phyloP scores from a whole-genome alignment of 2,329 filamentous ascomycete genomes.

The Aspergillus sp. region DNA sequence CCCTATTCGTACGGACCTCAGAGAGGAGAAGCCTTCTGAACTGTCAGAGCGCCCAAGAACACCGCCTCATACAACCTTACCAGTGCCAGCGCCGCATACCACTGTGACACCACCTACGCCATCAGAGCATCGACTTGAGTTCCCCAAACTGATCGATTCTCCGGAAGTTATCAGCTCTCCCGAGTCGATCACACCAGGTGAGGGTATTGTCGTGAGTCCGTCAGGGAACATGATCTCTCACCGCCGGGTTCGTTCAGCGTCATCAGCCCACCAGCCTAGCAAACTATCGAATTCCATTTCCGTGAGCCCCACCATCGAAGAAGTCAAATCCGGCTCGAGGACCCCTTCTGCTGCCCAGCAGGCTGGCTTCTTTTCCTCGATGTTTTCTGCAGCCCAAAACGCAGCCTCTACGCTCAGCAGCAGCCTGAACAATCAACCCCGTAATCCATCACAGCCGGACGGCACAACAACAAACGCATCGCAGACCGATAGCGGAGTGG shows the following conservation, averaged over 20 bases:
- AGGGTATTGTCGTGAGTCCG: slow-evolving; percentile 53
- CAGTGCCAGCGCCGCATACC: slow-evolving; percentile 39
- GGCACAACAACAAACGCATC: slow-evolving; percentile 26
- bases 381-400: slow-evolving; percentile 89
- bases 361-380: slow-evolving; percentile 80
- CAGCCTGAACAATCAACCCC: slow-evolving; percentile 46
- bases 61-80: slow-evolving; percentile 25
- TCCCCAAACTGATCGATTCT: slow-evolving; percentile 25
- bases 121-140: slow-evolving; percentile 39
- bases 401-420: slow-evolving; percentile 75
- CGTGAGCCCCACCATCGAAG: slow-evolving; percentile 68
- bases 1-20: slow-evolving; percentile 26
- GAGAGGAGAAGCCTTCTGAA: slow-evolving; percentile 17
- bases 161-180: slow-evolving; percentile 32
- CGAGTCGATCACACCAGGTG: slow-evolving; percentile 26
- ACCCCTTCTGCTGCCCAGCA: slow-evolving; percentile 49
- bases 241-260: slow-evolving; percentile 55
- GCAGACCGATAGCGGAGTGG: slow-evolving; percentile 17
- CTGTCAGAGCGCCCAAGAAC: slow-evolving; percentile 23
- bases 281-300: slow-evolving; percentile 74
- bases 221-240: slow-evolving; percentile 69
- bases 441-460: slow-evolving; percentile 25
- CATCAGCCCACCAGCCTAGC: slow-evolving; percentile 60
- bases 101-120: slow-evolving; percentile 60
- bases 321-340: slow-evolving; percentile 44